Base-by-base conservation (phyloP, 1,284 basidiomycete species). In the Schizopora paradoxa region DNA sequence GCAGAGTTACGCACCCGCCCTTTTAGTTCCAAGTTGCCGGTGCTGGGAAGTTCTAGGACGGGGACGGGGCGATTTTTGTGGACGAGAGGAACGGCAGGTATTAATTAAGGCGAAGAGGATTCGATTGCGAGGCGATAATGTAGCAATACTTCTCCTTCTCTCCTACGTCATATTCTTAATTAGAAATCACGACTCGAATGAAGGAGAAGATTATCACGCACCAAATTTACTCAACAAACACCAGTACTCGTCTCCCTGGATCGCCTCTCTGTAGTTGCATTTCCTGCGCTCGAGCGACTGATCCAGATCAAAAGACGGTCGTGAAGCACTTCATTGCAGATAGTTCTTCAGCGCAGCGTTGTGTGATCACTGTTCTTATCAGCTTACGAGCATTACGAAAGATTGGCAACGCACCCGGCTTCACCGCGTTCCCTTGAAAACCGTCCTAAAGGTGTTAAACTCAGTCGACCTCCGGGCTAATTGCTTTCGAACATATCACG, bases 341-440 rank as follows among this genome's bases (percentile, higher is more conserved):
- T 96, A 97, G 72, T 58, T 91, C 87, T 54, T 92, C 82, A 42
- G 96, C 89, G 60, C 86, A 92, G 62, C 93, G 96, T 62, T 96
- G 93, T 0, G 93, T 95, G 63, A 97, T 95, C 92, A 97, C 92
- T 95, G 60, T n/a, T n/a, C n/a, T n/a, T n/a, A n/a, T n/a, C n/a
- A n/a, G n/a, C 51, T 58, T 44, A 60, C 63, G 64, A 63, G 66
- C 71, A 72, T 74, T 66, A 27, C 21, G 27, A 41, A 27, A 45
- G 35, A 41, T 25, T 33, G 40, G 54, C 53, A 32, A 71, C 91
- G 68, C 62, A 96, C 93, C 94, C 23, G 83, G 87, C 66, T 95
- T 96, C 49, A 87, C n/a, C n/a, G n/a, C 76, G 42, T 77, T 76
- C 13, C 90, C 92, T 61, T 94, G 91, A 6, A 93, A 72, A 27